Percentiles rank a stretch among this genome's conserved stretches.
These are phyloP conservation scores for Sesbania bispinosa DNA, from an alignment of 306 rosid genomes.

Conservation along the genomic window DNA sequence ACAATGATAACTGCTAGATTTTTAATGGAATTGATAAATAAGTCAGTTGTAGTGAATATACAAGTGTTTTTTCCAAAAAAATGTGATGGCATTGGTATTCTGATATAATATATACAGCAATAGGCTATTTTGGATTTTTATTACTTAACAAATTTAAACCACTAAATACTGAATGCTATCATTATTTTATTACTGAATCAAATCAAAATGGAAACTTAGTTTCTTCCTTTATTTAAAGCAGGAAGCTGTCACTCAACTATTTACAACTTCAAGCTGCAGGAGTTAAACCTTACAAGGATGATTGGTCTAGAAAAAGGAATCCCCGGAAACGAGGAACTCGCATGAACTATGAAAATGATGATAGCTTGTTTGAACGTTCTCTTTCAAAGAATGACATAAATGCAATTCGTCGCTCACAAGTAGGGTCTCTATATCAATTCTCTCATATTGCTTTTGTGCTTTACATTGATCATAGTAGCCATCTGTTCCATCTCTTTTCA, in stretches of 20 bases:
- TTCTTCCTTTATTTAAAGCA: slow-evolving; percentile 42
- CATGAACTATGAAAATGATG: slow-evolving; percentile 50
- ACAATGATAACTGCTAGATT: not conserved
- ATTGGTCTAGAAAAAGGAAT: slow-evolving; percentile 63
- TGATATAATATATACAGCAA: not conserved
- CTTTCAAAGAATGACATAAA: slow-evolving; percentile 85
- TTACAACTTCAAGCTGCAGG: slow-evolving; percentile 74
- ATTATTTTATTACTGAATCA: slow-evolving; percentile 20
- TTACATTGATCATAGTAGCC: not conserved
- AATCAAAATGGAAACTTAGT: slow-evolving; percentile 21
- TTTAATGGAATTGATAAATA: not conserved
- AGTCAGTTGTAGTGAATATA: not conserved
- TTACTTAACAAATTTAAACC: not conserved
- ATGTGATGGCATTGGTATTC: not conserved
- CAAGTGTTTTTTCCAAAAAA: slow-evolving; percentile 8
- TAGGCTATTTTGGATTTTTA: not conserved
- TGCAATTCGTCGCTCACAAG: slow-evolving; percentile 83
- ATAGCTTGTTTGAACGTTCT: slow-evolving; percentile 51
- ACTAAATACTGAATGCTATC: not conserved
- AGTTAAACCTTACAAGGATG: slow-evolving; percentile 61
- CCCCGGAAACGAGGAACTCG: slow-evolving; percentile 50
- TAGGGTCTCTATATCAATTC: slow-evolving; percentile 40
- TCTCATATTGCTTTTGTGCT: not conserved
- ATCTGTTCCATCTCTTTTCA: slow-evolving; percentile 10
- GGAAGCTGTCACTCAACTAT: slow-evolving; percentile 89